phyloP scores from a whole-genome alignment of 371 early-diverging fungal genomes.

The Apophysomyces ossiformis region DNA sequence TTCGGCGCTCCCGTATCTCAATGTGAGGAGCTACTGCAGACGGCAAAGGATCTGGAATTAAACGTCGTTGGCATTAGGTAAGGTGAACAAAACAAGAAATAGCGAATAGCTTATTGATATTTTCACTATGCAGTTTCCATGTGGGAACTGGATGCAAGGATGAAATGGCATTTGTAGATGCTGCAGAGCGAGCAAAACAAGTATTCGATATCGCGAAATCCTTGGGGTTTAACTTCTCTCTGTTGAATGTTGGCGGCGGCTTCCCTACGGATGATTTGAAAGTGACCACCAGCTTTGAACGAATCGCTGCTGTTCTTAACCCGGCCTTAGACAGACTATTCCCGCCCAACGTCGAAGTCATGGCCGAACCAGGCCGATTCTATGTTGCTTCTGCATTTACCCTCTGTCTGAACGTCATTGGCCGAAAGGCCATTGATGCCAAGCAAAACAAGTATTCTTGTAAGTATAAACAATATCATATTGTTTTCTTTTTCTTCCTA shows the following conservation, averaged over 20 bases:
- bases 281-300: slow-evolving; percentile 79
- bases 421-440: slow-evolving; percentile 76
- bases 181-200: slow-evolving; percentile 79
- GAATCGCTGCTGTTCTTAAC: slow-evolving; percentile 80
- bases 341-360: slow-evolving; percentile 76
- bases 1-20: slow-evolving; percentile 89
- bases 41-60: slow-evolving; percentile 82
- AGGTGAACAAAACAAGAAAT: not conserved
- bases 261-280: slow-evolving; percentile 87
- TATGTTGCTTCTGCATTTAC: slow-evolving; percentile 94
- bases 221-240: slow-evolving; percentile 75
- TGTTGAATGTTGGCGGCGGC: slow-evolving; percentile 97
- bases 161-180: slow-evolving; percentile 88
- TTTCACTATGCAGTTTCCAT: slow-evolving; percentile 67
- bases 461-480: slow-evolving; percentile 28
- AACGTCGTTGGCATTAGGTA: slow-evolving; percentile 87
- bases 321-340: slow-evolving; percentile 82
- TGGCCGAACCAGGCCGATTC: slow-evolving; percentile 98
- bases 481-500: not conserved
- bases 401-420: slow-evolving; percentile 89
- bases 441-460: slow-evolving; percentile 71
- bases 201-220: slow-evolving; percentile 86
- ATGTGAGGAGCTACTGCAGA: slow-evolving; percentile 68
- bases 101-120: not conserved
- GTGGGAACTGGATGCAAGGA: slow-evolving; percentile 96